phyloP scores from a whole-genome alignment of 345 rosid species.

The Noccaea bulbosa region DNA sequence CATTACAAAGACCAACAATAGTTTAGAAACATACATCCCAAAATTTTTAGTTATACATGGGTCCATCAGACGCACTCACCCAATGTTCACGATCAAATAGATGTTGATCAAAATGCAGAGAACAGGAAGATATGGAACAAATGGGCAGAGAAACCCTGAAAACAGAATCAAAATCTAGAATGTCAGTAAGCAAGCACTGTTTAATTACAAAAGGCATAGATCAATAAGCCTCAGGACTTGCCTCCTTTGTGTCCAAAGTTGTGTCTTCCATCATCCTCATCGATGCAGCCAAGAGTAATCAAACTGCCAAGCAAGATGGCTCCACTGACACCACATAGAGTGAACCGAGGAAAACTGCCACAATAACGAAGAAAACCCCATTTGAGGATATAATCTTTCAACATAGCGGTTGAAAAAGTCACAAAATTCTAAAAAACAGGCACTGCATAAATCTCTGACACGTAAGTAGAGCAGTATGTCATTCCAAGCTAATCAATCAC shows the following conservation, averaged over 20 bases:
- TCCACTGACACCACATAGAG: conserved; percentile 53
- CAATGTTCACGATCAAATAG: conserved; percentile 62
- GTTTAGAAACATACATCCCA: conserved; percentile 20
- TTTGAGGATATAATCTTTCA: not conserved
- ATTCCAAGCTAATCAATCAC: not conserved
- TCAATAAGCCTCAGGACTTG: conserved; percentile 23
- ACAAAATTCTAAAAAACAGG: too few relatives aligned
- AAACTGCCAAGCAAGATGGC: conserved; percentile 60
- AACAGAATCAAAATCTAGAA: not conserved
- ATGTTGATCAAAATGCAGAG: conserved; percentile 63
- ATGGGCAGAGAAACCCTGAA: conserved; percentile 69
- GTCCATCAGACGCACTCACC: conserved; percentile 49
- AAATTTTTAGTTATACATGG: not conserved
- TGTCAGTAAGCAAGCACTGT: not conserved
- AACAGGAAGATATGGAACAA: conserved; percentile 61
- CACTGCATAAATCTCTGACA: conserved; percentile 2
- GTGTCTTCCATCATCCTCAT: conserved; percentile 67
- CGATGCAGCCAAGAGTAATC: conserved; percentile 58
- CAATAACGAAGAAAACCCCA: conserved; percentile 1
- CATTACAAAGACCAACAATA: conserved; percentile 19
- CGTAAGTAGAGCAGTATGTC: not conserved
- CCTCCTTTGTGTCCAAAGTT: conserved; percentile 75
- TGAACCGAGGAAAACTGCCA: conserved; percentile 55
- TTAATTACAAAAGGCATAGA: not conserved
- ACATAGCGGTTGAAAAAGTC: too few relatives aligned